Percentiles rank a stretch among this genome's conserved stretches.
These are phyloP conservation scores for Hymenoscyphus fraxineus DNA, from an alignment of 2,329 filamentous ascomycete genomes.

Conservation along the genomic window DNA sequence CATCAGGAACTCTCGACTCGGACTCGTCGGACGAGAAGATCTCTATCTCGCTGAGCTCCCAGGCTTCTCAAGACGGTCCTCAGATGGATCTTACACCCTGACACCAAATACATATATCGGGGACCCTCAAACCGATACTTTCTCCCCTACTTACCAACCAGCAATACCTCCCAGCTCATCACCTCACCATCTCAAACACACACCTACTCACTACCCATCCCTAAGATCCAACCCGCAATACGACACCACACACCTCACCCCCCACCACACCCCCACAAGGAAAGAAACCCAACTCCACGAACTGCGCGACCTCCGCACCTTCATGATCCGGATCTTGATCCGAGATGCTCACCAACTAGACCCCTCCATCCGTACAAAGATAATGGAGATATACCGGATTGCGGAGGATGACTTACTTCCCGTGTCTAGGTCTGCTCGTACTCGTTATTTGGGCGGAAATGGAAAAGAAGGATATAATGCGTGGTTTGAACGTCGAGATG, in stretches of 20 bases:
- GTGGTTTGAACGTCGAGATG: not conserved
- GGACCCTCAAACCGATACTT: too few species aligned
- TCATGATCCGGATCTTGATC: conserved; percentile 28
- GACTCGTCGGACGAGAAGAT: not conserved
- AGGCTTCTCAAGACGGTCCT: too few species aligned
- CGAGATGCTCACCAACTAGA: conserved; percentile 25
- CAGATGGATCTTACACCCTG: too few species aligned
- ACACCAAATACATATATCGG: too few species aligned
- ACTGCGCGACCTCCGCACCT: conserved; percentile 24
- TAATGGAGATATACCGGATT: conserved; percentile 30
- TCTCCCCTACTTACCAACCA: too few species aligned
- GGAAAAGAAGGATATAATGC: not conserved
- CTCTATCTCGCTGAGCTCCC: too few species aligned
- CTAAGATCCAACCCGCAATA: conserved; percentile 11
- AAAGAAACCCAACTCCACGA: conserved; percentile 19
- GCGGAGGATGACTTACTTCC: conserved; percentile 22
- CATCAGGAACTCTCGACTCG: not conserved
- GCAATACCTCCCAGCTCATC: too few species aligned
- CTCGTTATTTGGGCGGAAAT: too few species aligned
- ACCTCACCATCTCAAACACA: too few species aligned
- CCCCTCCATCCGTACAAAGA: conserved; percentile 17
- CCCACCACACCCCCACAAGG: not conserved
- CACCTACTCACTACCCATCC: too few species aligned
- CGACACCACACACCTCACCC: conserved; percentile 20
- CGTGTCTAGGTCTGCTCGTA: not conserved